Conservation (phyloP, 345 rosid species). For the Brassica rapa region DNA sequence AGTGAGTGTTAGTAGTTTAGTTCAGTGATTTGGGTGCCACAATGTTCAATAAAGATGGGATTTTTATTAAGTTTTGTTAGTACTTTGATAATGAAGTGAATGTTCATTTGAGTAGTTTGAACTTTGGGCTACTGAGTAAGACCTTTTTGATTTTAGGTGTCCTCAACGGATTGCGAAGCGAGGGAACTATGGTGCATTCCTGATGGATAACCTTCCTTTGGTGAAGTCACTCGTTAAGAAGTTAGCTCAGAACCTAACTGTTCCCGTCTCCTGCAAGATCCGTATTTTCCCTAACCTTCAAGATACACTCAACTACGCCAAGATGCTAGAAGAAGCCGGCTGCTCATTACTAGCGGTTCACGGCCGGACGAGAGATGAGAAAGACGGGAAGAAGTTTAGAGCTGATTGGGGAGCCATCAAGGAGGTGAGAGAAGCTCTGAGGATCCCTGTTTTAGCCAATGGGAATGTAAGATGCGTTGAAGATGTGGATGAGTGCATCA, state of each 20-base stretch:
- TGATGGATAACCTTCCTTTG: slow-evolving; percentile 94
- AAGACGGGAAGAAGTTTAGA: slow-evolving; percentile 77
- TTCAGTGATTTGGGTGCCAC: background rate
- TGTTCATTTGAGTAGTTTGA: background rate
- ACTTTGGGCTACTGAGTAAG: background rate
- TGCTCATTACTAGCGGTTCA: slow-evolving; percentile 91
- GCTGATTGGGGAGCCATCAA: slow-evolving; percentile 82
- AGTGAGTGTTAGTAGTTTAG: background rate
- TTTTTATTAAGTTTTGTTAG: background rate
- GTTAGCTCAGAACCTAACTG: slow-evolving; percentile 58
- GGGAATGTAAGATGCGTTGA: slow-evolving; percentile 85
- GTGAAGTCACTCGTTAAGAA: slow-evolving; percentile 86
- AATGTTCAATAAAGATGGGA: background rate
- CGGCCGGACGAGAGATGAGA: slow-evolving; percentile 84
- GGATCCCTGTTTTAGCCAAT: slow-evolving; percentile 87
- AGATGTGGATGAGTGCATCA: slow-evolving; percentile 64
- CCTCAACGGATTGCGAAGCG: slow-evolving; percentile 93
- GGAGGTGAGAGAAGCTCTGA: slow-evolving; percentile 71
- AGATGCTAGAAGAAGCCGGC: slow-evolving; percentile 94
- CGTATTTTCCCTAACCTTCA: slow-evolving; percentile 69
- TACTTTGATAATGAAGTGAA: background rate
- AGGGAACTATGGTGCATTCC: slow-evolving; percentile 90
- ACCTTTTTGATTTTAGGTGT: slow-evolving; percentile 54
- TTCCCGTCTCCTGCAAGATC: slow-evolving; percentile 92
- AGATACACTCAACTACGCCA: slow-evolving; percentile 80